These are phyloP conservation scores for Pichia sp. DNA, from an alignment of 1,139 yeast genomes.

Conservation along the genomic window DNA sequence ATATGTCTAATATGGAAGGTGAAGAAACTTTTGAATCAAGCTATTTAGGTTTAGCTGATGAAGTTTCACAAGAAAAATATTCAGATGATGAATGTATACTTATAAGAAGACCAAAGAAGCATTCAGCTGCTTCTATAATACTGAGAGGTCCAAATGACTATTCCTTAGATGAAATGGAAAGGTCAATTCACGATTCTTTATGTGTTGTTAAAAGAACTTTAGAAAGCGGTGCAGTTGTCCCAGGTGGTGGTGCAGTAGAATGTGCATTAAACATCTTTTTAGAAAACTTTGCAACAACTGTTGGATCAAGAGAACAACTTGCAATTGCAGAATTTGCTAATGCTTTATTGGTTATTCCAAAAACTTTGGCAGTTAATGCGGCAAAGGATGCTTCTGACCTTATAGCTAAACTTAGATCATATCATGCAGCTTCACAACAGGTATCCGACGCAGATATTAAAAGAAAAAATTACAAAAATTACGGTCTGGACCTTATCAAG, in stretches of 20 bases:
- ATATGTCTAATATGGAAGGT: constrained; percentile 92
- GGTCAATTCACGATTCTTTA: constrained; percentile 82
- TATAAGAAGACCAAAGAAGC: constrained; percentile 89
- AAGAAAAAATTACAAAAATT: constrained; percentile 79
- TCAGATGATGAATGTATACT: constrained; percentile 97
- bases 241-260: constrained; percentile 99
- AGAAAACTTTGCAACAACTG: constrained; percentile 96
- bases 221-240: constrained; percentile 91
- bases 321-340: constrained; percentile 97
- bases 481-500: constrained; percentile 84
- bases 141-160: constrained; percentile 96
- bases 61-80: constrained; percentile 83
- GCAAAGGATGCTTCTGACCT: constrained; percentile 95
- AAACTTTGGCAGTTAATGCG: constrained; percentile 94
- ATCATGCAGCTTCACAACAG: constrained; percentile 91
- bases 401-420: constrained; percentile 90
- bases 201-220: constrained; percentile 94
- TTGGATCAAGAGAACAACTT: constrained; percentile 94
- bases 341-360: constrained; percentile 86
- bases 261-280: constrained; percentile 89
- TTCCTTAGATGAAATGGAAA: constrained; percentile 96
- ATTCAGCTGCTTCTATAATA: constrained; percentile 85
- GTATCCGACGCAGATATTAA: constrained; percentile 78
- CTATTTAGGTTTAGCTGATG: constrained; percentile 85
- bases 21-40: constrained; percentile 92